Evolutionary conservation across 2,329 filamentous ascomycete species (phyloP).

Genomic region (Arthrobotrys pseudoclavata): DNA sequence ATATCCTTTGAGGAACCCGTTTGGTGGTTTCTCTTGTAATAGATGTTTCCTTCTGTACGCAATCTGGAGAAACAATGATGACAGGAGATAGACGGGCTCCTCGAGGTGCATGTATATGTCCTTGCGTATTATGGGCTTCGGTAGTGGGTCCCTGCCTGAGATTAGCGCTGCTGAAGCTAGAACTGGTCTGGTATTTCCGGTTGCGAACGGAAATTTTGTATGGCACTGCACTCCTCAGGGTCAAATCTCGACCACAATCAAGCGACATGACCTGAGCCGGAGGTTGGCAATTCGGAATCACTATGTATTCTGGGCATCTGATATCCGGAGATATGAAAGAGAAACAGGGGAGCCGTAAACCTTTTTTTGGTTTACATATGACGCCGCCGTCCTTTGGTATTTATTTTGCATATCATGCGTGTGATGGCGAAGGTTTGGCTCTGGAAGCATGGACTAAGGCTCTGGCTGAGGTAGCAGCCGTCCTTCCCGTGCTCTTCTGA

Average conservation of each 20-base stretch:
- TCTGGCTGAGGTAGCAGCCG: constrained; percentile 21
- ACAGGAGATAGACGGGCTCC: constrained; percentile 7
- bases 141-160: constrained; percentile 34
- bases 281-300: constrained; percentile 4
- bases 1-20: constrained; percentile 13
- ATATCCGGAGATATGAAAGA: constrained; percentile 10
- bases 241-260: constrained; percentile 16
- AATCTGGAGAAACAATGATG: constrained; percentile 25
- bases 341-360: neutral
- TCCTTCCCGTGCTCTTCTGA: constrained; percentile 22
- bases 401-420: constrained; percentile 11
- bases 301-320: neutral
- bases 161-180: constrained; percentile 44
- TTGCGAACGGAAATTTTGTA: constrained; percentile 48
- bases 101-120: constrained; percentile 5
- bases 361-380: constrained; percentile 9
- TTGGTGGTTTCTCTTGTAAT: constrained; percentile 2
- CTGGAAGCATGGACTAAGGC: constrained; percentile 10
- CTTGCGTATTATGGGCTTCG: constrained; percentile 18
- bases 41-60: constrained; percentile 1
- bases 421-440: constrained; percentile 13
- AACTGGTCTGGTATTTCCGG: constrained; percentile 46
- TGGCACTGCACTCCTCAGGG: constrained; percentile 19
- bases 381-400: constrained; percentile 6
- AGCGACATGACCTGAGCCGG: constrained; percentile 9